phyloP scores from a whole-genome alignment of 768 basidiomycete genomes.

The Cystofilobasidium macerans region DNA sequence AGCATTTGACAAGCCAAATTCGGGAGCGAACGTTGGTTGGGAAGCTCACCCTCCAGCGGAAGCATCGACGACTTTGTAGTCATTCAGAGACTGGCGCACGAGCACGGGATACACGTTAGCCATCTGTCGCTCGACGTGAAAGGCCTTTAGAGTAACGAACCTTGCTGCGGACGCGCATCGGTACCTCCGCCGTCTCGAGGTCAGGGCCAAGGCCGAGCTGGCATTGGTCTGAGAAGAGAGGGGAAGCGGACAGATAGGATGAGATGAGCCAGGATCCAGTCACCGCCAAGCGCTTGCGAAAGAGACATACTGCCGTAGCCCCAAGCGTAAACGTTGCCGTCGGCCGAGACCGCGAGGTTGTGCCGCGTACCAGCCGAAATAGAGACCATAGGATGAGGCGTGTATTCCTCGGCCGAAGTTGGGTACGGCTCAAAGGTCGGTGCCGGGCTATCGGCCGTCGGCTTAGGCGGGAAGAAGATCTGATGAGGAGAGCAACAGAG shows the following conservation, averaged over 20 bases:
- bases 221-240: conserved; percentile 28
- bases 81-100: conserved; percentile 16
- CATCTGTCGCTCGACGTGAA: too few relatives aligned
- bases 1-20: too few relatives aligned
- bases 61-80: conserved; percentile 22
- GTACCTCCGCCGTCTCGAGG: conserved; percentile 36
- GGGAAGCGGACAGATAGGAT: not conserved
- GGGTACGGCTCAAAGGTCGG: conserved; percentile 35
- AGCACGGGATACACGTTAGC: not conserved
- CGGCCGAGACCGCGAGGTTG: conserved; percentile 40
- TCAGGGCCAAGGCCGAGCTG: conserved; percentile 42
- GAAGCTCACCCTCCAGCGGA: conserved; percentile 15
- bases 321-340: conserved; percentile 42
- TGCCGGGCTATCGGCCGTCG: conserved; percentile 36
- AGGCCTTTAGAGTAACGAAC: too few relatives aligned
- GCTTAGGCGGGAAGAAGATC: conserved; percentile 41
- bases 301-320: conserved; percentile 39
- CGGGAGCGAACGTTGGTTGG: not conserved
- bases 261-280: not conserved
- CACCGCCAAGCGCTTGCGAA: not conserved
- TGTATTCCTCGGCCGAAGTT: conserved; percentile 29
- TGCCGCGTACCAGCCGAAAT: conserved; percentile 40
- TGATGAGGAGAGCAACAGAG: conserved; percentile 2
- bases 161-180: conserved; percentile 36
- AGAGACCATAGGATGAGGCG: conserved; percentile 37